Percentiles rank a stretch among this genome's conserved stretches.
Conservation (phyloP, 768 basidiomycete species). For the Suillus lakei region DNA sequence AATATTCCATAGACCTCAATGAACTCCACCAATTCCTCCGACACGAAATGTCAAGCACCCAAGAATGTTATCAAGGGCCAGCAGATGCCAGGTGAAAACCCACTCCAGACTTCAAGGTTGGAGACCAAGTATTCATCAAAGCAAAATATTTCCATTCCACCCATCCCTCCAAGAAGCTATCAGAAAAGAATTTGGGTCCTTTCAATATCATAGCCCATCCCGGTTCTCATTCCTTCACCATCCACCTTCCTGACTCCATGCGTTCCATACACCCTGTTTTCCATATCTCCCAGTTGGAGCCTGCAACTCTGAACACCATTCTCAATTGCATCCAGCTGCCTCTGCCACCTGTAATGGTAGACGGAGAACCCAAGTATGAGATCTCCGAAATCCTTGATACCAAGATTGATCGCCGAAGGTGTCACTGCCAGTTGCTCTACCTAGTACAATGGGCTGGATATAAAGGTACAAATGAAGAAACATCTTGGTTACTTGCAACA, state of each 20-base stretch:
- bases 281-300: conserved; percentile 11
- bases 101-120: too few species aligned
- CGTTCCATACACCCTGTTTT: not conserved
- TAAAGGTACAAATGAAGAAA: conserved; percentile 20
- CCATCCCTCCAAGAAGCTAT: too few species aligned
- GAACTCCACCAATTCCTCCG: conserved; percentile 22
- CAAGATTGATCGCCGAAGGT: conserved; percentile 11
- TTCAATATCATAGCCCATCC: too few species aligned
- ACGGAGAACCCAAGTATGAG: conserved; percentile 19
- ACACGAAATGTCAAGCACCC: conserved; percentile 19
- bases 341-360: conserved; percentile 13
- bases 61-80: too few species aligned
- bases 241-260: too few species aligned
- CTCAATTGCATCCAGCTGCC: conserved; percentile 11
- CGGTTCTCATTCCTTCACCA: too few species aligned
- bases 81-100: too few species aligned
- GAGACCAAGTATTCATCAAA: too few species aligned
- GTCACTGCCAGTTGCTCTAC: conserved; percentile 6
- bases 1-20: conserved; percentile 27
- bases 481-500: conserved; percentile 16
- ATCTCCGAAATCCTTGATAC: conserved; percentile 20
- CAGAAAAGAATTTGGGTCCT: too few species aligned
- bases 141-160: too few species aligned
- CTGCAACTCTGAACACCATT: conserved; percentile 3
- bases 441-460: conserved; percentile 17